Base-by-base conservation (phyloP, 352 stramenopile species). In the Globisporangium cylindrosporum region DNA sequence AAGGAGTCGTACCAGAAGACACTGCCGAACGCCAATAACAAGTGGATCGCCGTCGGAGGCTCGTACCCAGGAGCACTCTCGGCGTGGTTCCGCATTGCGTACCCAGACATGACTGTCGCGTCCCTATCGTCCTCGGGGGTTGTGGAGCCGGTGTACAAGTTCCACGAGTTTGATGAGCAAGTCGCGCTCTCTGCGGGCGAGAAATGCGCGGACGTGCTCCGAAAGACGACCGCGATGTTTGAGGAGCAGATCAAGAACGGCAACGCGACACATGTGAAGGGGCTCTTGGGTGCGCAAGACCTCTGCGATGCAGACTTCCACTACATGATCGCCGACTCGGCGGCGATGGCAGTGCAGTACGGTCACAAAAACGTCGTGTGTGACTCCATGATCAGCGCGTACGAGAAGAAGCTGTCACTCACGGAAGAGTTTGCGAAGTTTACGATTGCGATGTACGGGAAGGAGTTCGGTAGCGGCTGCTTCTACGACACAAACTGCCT, bases 291-390 rank as follows among this genome's bases (percentile, higher is more conserved):
- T 15, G 84, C 85, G 1, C 48, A 87, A 32, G 75, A 69, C 12
- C 70, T 96, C 34, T 73, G 61, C 8, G 83, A 93, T 34, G 73
- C 77, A 15, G 89, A 96, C 64, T 97, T 97, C 69, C 93, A 93
- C 73, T 97, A 97, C 76, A 97, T 97, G 90, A 77, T 96, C 57
- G 89, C 89, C 8, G 89, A 96, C 69, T 74, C 87, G 22, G 88
- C 89, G 20, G 88, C 90, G 1, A 97, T 97, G 90, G 86, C 84
- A 4, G 87, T 94, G 38, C 90, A 97, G 73, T 97, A 97, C 71
- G 86, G 89, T 5, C 79, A 88, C 71, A 97, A 97, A 70, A 75
- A 93, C 25, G 56, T 88, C 15, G 74, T 97, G 59, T 97, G 90
- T 51, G 43, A 71, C 29, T 77, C 73, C 65, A 90, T 93, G 81